Evolutionary conservation across 2,329 filamentous ascomycete genomes (phyloP).

Genomic region (Cryphonectria japonica): DNA sequence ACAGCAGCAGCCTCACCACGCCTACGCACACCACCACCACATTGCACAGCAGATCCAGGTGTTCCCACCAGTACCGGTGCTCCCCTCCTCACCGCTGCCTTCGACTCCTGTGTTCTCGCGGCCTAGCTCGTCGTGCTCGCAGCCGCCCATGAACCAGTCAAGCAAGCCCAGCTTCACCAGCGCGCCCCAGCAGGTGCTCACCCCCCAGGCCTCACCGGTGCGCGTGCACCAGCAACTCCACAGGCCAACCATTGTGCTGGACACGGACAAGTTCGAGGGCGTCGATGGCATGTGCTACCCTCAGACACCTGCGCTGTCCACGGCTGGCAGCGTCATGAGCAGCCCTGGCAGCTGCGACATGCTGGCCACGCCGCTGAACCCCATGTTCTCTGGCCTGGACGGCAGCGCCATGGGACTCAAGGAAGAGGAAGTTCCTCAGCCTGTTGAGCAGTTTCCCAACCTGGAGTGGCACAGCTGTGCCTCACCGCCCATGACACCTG

Average conservation of each 20-base stretch:
- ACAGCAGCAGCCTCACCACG: constrained; percentile 59
- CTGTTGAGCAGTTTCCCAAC: constrained; percentile 68
- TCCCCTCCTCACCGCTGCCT: constrained; percentile 62
- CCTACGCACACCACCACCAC: constrained; percentile 22
- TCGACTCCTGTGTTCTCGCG: constrained; percentile 68
- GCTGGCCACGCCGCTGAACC: constrained; percentile 81
- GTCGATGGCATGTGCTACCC: constrained; percentile 72
- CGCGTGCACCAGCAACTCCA: constrained; percentile 60
- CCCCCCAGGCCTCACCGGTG: constrained; percentile 76
- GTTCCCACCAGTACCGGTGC: constrained; percentile 59
- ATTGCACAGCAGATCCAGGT: constrained; percentile 53
- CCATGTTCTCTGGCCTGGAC: constrained; percentile 74
- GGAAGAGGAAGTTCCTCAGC: constrained; percentile 68
- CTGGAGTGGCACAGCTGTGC: constrained; percentile 77
- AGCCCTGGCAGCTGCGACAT: constrained; percentile 81
- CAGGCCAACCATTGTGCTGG: constrained; percentile 78
- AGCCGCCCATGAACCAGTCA: constrained; percentile 51
- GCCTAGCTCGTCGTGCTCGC: constrained; percentile 68
- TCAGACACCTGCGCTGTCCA: constrained; percentile 84
- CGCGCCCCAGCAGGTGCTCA: constrained; percentile 63
- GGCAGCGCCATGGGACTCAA: constrained; percentile 67
- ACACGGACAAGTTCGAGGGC: constrained; percentile 70
- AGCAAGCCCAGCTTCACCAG: constrained; percentile 55
- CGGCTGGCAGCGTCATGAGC: constrained; percentile 81
- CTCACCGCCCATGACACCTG: constrained; percentile 88